These are phyloP conservation scores for Russula sp. DNA, from an alignment of 768 basidiomycete species.

Conservation along the genomic window DNA sequence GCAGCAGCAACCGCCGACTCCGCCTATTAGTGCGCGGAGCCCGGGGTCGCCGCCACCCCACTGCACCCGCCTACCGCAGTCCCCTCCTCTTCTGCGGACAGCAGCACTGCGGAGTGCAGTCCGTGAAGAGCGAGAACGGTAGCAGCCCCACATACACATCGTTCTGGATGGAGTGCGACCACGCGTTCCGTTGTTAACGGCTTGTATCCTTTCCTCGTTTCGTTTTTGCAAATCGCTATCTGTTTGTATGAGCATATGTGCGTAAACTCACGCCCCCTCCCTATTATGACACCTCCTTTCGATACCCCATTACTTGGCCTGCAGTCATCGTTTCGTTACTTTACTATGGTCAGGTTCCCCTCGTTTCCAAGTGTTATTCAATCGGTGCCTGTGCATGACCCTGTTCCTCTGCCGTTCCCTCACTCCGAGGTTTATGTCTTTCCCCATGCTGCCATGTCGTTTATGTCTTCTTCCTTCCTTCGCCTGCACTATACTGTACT, in stretches of 20 bases:
- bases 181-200: constrained; percentile 1
- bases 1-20: constrained; percentile 5
- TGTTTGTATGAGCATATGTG: background rate
- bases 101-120: background rate
- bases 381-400: constrained; percentile 1
- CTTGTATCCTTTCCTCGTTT: background rate
- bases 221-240: constrained; percentile 6
- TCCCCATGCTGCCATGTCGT: constrained; percentile 6
- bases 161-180: background rate
- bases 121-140: constrained; percentile 16
- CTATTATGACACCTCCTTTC: constrained; percentile 1
- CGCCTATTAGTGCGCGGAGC: constrained; percentile 16
- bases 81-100: constrained; percentile 6
- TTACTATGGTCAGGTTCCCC: background rate
- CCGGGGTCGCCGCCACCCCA: background rate
- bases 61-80: background rate
- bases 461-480: background rate
- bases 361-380: constrained; percentile 6
- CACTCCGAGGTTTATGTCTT: background rate
- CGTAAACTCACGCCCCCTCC: background rate
- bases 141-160: background rate
- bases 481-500: background rate
- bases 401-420: background rate
- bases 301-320: constrained; percentile 3
- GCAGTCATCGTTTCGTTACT: constrained; percentile 4